phyloP scores from a whole-genome alignment of 2,329 filamentous ascomycete species.

The Apiospora pterosperma region DNA sequence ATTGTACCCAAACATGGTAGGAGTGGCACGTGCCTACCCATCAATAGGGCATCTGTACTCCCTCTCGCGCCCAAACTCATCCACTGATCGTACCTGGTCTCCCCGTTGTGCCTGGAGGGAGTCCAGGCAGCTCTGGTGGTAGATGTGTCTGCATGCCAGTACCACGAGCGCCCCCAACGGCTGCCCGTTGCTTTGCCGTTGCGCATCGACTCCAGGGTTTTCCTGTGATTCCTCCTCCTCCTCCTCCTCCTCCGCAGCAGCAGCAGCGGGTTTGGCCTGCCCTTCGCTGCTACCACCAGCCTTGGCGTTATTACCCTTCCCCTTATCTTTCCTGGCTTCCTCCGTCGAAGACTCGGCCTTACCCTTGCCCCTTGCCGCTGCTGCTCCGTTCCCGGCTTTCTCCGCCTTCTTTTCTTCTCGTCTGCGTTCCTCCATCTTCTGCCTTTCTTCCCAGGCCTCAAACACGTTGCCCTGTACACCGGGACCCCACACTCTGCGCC shows the following conservation, averaged over 20 bases:
- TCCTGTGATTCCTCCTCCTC: slow-evolving; percentile 26
- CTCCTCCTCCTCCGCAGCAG: slow-evolving; percentile 34
- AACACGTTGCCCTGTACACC: slow-evolving; percentile 76
- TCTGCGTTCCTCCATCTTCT: slow-evolving; percentile 43
- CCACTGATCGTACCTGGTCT: slow-evolving; percentile 40
- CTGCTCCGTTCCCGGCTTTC: slow-evolving; percentile 20
- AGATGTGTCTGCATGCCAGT: slow-evolving; percentile 68
- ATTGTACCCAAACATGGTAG: background rate
- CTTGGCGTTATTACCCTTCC: slow-evolving; percentile 36
- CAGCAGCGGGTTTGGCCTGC: slow-evolving; percentile 20
- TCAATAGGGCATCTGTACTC: slow-evolving; percentile 58
- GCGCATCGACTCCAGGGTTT: background rate
- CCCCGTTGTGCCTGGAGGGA: slow-evolving; percentile 54
- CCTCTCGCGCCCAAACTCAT: slow-evolving; percentile 38
- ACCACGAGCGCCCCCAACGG: slow-evolving; percentile 64
- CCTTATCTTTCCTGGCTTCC: slow-evolving; percentile 22
- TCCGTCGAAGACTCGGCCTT: slow-evolving; percentile 16
- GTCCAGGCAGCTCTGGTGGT: slow-evolving; percentile 68
- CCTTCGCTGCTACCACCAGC: slow-evolving; percentile 18
- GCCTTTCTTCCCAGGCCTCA: slow-evolving; percentile 73
- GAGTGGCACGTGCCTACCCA: slow-evolving; percentile 31
- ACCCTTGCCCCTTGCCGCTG: slow-evolving; percentile 34
- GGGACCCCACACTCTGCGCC: slow-evolving; percentile 81
- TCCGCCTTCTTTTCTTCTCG: slow-evolving; percentile 41
- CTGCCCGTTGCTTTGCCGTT: slow-evolving; percentile 15